phyloP scores from a whole-genome alignment of 441 rosid genomes.

The Isatis lusitanica region DNA sequence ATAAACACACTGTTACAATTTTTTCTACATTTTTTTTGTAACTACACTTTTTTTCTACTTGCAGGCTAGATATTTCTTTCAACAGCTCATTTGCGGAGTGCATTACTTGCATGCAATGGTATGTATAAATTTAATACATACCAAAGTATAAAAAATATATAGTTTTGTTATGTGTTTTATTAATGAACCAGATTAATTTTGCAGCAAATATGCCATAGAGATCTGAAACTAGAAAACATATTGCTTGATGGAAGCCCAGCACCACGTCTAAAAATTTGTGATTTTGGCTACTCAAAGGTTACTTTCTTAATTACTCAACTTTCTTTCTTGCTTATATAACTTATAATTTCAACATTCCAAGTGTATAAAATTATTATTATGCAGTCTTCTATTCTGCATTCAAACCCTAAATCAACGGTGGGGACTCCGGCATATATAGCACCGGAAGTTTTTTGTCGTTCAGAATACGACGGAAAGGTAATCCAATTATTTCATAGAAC shows the following conservation, averaged over 20 bases:
- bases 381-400: constrained; percentile 67
- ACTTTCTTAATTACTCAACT: neutral
- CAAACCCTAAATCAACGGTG: constrained; percentile 71
- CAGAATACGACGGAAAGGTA: constrained; percentile 77
- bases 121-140: constrained; percentile 28
- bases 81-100: constrained; percentile 76
- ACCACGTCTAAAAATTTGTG: constrained; percentile 71
- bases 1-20: too few species aligned
- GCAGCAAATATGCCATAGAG: constrained; percentile 77
- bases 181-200: neutral
- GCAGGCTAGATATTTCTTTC: constrained; percentile 96
- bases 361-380: neutral
- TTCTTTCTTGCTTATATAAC: neutral
- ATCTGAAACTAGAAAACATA: constrained; percentile 65
- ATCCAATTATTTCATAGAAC: neutral
- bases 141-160: neutral
- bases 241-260: constrained; percentile 69
- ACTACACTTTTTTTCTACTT: neutral
- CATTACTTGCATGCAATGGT: constrained; percentile 58
- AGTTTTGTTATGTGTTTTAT: neutral
- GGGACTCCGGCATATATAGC: constrained; percentile 82
- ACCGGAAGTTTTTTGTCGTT: constrained; percentile 62
- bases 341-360: neutral
- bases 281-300: constrained; percentile 81
- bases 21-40: neutral